These are phyloP conservation scores for Dalbergia cochinchinensis DNA, from an alignment of 306 rosid genomes.

Conservation along the genomic window DNA sequence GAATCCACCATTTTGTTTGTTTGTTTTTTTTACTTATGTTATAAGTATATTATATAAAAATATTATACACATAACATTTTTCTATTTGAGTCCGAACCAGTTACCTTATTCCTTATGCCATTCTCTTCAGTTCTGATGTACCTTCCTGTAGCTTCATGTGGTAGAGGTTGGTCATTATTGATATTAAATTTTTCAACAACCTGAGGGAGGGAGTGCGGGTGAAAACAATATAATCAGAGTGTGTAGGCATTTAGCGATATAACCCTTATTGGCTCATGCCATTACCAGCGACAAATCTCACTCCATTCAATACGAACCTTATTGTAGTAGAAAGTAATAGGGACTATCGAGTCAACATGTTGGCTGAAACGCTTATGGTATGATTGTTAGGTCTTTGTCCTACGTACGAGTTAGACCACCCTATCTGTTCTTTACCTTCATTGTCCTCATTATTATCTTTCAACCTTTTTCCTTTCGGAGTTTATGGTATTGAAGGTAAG, in stretches of 20 bases:
- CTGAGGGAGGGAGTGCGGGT: background rate
- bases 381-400: constrained; percentile 42
- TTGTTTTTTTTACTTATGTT: too few species aligned
- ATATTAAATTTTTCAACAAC: constrained; percentile 41
- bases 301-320: constrained; percentile 29
- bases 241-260: constrained; percentile 15
- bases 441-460: background rate
- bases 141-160: constrained; percentile 28
- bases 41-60: too few species aligned
- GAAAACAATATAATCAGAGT: background rate
- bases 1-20: too few species aligned
- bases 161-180: constrained; percentile 27
- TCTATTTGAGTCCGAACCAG: background rate
- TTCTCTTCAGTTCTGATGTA: constrained; percentile 35
- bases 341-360: constrained; percentile 25
- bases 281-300: constrained; percentile 27
- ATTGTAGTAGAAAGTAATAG: constrained; percentile 10
- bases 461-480: too few species aligned
- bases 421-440: constrained; percentile 10
- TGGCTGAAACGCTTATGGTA: constrained; percentile 15
- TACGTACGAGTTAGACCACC: constrained; percentile 26
- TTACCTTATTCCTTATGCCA: constrained; percentile 40
- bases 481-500: background rate
- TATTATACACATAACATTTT: too few species aligned
- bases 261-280: constrained; percentile 30